Conservation (phyloP, 2,329 filamentous ascomycete genomes). For the Fusarium pseudoanthophilum region DNA sequence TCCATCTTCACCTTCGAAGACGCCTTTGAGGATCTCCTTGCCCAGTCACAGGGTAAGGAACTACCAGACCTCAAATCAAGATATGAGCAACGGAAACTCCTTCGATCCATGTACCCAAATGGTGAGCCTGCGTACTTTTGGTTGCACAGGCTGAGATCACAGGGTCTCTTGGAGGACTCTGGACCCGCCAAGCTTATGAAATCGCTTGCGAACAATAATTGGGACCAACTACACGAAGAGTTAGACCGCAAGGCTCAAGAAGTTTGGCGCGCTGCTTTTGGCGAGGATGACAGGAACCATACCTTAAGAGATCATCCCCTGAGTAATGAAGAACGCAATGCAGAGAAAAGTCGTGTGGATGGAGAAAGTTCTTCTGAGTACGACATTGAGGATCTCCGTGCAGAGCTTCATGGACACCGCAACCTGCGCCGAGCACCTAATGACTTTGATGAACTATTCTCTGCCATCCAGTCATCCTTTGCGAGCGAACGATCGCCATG, state of each 20-base stretch:
- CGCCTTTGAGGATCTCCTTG: conserved; percentile 67
- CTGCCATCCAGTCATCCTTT: conserved; percentile 51
- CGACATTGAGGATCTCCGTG: conserved; percentile 4
- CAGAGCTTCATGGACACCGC: conserved; percentile 12
- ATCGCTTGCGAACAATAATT: conserved; percentile 37
- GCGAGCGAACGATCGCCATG: conserved; percentile 53
- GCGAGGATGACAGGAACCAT: conserved; percentile 24
- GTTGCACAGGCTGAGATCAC: conserved; percentile 52
- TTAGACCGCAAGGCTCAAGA: conserved; percentile 45
- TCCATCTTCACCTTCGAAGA: conserved; percentile 63
- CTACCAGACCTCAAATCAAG: conserved; percentile 54
- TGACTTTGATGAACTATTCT: conserved; percentile 57
- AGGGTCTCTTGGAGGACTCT: conserved; percentile 52
- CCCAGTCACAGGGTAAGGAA: conserved; percentile 55
- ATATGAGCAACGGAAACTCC: conserved; percentile 51
- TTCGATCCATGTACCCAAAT: conserved; percentile 52
- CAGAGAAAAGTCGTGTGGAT: conserved; percentile 11
- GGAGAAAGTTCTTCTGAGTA: conserved; percentile 4
- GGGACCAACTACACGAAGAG: conserved; percentile 47
- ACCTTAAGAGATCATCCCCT: conserved; percentile 5
- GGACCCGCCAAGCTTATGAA: conserved; percentile 28
- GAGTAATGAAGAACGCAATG: conserved; percentile 1
- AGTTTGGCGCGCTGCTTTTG: conserved; percentile 42
- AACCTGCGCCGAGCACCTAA: conserved; percentile 40
- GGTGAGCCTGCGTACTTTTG: conserved; percentile 57